These are phyloP conservation scores for Crithidia brevicula DNA, from an alignment of 208 protist species.

Conservation along the genomic window DNA sequence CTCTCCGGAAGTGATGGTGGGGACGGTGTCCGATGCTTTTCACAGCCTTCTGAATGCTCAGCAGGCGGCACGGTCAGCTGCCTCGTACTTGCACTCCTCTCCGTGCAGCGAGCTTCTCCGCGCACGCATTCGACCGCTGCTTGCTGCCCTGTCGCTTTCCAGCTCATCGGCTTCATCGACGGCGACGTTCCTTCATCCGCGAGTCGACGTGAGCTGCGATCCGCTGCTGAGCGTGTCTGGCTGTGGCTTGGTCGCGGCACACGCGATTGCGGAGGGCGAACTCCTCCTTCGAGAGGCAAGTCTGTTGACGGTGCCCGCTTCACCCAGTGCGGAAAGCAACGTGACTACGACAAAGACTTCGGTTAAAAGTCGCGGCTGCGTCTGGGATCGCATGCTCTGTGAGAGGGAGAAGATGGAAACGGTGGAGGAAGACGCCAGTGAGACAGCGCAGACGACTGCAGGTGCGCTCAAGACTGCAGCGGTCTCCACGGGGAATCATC, in stretches of 20 bases:
- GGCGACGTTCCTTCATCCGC: constrained; percentile 27
- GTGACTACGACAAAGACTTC: no score
- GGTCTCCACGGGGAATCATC: not conserved
- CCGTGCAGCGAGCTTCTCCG: not conserved
- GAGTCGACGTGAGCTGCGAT: constrained; percentile 39
- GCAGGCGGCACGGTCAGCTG: not conserved
- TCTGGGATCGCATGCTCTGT: no score
- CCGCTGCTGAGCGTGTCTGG: constrained; percentile 35
- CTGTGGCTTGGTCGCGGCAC: constrained; percentile 42
- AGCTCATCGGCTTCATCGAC: no score
- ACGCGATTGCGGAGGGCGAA: constrained; percentile 38
- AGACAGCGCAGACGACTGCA: not conserved
- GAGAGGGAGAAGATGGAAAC: no score
- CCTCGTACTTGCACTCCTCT: not conserved
- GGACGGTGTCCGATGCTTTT: not conserved
- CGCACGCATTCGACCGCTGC: not conserved
- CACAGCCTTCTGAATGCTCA: constrained; percentile 4
- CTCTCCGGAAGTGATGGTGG: not conserved
- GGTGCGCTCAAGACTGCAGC: not conserved
- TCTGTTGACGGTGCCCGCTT: not conserved
- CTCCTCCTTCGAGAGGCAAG: constrained; percentile 40
- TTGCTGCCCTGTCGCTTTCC: not conserved
- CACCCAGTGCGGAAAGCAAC: no score
- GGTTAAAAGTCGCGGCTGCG: no score
- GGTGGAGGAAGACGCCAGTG: no score